A percentile compares a stretch with the other conserved stretches of the same genome.
Conservation (phyloP, 192 early-diverging fungal genomes). For the Glomus cerebriforme region DNA sequence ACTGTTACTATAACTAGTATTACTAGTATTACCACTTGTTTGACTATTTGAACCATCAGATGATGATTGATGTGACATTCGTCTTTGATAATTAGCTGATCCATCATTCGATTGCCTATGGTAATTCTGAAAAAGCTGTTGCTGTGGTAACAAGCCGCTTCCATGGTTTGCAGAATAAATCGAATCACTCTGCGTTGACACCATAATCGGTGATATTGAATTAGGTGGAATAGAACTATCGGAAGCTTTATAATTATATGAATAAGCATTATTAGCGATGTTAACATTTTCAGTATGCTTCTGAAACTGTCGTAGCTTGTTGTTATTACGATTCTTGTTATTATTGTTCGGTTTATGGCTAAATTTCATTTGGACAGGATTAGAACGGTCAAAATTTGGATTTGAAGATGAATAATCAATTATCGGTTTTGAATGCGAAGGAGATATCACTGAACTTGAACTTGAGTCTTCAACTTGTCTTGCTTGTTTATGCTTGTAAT, state of each 20-base stretch:
- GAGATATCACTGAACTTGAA: no score
- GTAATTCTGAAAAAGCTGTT: neutral
- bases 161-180: no score
- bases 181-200: neutral
- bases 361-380: neutral
- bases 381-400: neutral
- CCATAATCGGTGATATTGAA: neutral
- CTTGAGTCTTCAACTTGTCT: no score
- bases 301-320: neutral
- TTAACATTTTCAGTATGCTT: neutral
- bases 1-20: slow-evolving; percentile 5
- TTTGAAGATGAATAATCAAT: neutral
- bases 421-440: no score
- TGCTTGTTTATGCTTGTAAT: no score
- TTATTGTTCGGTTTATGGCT: neutral
- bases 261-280: neutral
- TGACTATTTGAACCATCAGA: slow-evolving; percentile 9
- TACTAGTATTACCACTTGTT: slow-evolving; percentile 14
- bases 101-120: neutral
- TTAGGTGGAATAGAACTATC: neutral
- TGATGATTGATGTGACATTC: slow-evolving; percentile 12
- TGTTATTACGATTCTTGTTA: neutral
- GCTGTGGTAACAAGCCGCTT: no score
- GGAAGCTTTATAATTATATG: neutral
- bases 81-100: neutral